phyloP scores from a whole-genome alignment of 345 rosid genomes.

The Lepidium sativum region DNA sequence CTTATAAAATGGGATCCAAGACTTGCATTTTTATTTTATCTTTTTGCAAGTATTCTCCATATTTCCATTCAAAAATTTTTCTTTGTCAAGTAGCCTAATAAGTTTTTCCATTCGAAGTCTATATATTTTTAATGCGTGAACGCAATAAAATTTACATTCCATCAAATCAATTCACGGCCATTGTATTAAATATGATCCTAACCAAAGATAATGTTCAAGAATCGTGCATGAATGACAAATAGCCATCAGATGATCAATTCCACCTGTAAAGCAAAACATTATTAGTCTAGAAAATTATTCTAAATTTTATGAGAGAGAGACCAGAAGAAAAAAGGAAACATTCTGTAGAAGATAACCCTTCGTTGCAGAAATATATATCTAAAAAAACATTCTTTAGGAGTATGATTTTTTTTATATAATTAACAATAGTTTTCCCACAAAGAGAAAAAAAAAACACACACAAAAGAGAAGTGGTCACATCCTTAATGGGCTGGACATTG shows the following conservation, averaged over 20 bases:
- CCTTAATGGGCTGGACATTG: constrained; percentile 25
- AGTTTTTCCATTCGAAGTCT: too few relatives aligned
- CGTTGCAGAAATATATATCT: not conserved
- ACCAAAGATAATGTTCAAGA: not conserved
- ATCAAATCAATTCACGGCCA: not conserved
- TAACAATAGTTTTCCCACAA: not conserved
- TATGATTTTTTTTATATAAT: not conserved
- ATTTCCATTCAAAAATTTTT: too few relatives aligned
- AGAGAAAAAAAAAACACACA: not conserved
- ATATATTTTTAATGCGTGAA: too few relatives aligned
- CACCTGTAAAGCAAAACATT: constrained; percentile 3
- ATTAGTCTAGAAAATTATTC: not conserved
- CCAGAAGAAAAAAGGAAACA: constrained; percentile 7
- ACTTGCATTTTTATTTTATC: too few relatives aligned
- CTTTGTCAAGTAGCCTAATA: too few relatives aligned
- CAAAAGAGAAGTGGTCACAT: constrained; percentile 21
- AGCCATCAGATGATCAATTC: constrained; percentile 15
- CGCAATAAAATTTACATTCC: not conserved
- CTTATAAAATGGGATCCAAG: too few relatives aligned
- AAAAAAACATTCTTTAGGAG: constrained; percentile 11
- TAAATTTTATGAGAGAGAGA: not conserved
- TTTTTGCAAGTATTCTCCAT: too few relatives aligned
- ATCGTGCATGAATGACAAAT: constrained; percentile 4
- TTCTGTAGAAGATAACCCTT: constrained; percentile 7
- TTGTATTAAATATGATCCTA: not conserved